phyloP scores from a whole-genome alignment of 768 basidiomycete species.

The Boletus pseudo-olivaceus region DNA sequence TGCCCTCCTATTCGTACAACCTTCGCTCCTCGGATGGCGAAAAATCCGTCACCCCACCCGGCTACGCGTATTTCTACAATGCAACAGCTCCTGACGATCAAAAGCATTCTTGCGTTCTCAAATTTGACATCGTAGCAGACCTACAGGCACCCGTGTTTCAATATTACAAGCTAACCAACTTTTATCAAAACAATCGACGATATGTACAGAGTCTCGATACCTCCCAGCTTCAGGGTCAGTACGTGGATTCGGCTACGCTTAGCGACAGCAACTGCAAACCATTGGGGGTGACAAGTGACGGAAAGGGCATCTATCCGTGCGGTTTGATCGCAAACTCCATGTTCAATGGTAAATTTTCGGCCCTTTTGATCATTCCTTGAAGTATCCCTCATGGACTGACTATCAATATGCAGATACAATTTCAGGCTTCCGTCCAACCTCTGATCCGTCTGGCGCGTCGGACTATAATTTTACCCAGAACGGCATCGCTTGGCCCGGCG shows the following conservation, averaged over 20 bases:
- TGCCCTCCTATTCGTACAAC: constrained; percentile 65
- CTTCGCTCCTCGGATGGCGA: constrained; percentile 58
- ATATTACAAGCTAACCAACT: constrained; percentile 96
- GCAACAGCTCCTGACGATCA: constrained; percentile 43
- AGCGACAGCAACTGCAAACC: constrained; percentile 85
- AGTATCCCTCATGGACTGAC: background rate
- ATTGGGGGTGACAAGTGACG: constrained; percentile 48
- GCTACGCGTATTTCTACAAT: constrained; percentile 70
- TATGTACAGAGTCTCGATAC: constrained; percentile 91
- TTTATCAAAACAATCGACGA: constrained; percentile 97
- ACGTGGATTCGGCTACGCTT: constrained; percentile 46
- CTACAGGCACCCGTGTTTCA: constrained; percentile 74
- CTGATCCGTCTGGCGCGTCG: constrained; percentile 37
- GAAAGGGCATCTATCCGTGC: constrained; percentile 82
- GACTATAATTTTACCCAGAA: constrained; percentile 70
- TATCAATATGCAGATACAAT: constrained; percentile 66
- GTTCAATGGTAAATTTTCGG: constrained; percentile 73
- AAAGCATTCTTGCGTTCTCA: constrained; percentile 65
- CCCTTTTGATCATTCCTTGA: background rate
- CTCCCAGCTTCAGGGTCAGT: constrained; percentile 78
- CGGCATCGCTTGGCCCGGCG: constrained; percentile 96
- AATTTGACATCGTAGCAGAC: constrained; percentile 80
- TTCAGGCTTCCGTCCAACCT: constrained; percentile 49
- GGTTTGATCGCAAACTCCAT: constrained; percentile 96
- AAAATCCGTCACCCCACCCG: constrained; percentile 50